Percentiles rank a stretch among this genome's conserved stretches.
Evolutionary conservation across 2,329 filamentous ascomycete species (phyloP).

Genomic region (Trichoderma breve): DNA sequence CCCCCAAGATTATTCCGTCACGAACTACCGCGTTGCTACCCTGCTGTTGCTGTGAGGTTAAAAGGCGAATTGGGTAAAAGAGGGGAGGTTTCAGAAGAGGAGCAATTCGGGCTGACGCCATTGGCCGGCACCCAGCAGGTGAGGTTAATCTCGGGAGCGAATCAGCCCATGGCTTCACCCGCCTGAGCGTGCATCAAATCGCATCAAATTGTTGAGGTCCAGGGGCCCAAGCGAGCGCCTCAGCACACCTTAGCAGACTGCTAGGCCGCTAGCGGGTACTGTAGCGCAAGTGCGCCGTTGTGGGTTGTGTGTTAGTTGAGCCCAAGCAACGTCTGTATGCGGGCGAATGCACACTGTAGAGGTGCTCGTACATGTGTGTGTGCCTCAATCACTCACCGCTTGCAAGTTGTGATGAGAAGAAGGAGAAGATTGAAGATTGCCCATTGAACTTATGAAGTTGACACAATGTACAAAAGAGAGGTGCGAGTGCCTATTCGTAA

Average conservation of each 20-base stretch:
- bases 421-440: not conserved
- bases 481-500: not conserved
- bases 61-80: not conserved
- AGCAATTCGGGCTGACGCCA: not conserved
- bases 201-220: constrained; percentile 11
- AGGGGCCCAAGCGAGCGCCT: constrained; percentile 13
- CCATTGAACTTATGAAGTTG: too few relatives aligned
- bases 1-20: not conserved
- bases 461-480: not conserved
- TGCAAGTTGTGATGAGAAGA: not conserved
- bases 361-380: not conserved
- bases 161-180: constrained; percentile 2
- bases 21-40: not conserved
- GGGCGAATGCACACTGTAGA: not conserved
- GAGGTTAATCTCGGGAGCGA: constrained; percentile 15
- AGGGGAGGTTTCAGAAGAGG: constrained; percentile 7
- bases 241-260: not conserved
- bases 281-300: not conserved
- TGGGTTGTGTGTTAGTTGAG: not conserved
- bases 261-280: constrained; percentile 3
- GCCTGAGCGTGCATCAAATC: not conserved
- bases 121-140: not conserved
- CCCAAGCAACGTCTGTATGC: not conserved
- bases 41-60: not conserved
- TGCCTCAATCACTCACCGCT: not conserved